phyloP scores from a whole-genome alignment of 176 grass and related monocot genomes.

The Aechmea fasciata region DNA sequence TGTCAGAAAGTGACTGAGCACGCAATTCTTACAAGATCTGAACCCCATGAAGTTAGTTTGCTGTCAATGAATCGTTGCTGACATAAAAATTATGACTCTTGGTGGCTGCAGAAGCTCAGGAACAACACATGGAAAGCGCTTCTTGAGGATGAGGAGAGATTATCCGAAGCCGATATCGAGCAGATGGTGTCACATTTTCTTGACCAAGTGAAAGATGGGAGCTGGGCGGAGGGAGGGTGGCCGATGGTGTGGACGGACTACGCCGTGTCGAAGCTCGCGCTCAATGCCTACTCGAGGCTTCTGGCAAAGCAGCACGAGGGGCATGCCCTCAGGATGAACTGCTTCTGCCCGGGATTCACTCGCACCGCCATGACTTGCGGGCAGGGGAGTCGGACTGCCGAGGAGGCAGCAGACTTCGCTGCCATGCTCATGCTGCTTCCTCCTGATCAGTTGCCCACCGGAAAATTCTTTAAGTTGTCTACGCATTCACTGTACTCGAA shows the following conservation, averaged over 20 bases:
- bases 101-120: constrained; percentile 49
- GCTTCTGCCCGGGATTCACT: constrained; percentile 94
- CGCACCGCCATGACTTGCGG: constrained; percentile 72
- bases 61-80: not conserved
- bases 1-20: too few relatives aligned
- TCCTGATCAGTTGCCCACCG: constrained; percentile 45
- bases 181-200: constrained; percentile 64
- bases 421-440: constrained; percentile 39
- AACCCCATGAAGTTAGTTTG: too few relatives aligned
- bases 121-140: constrained; percentile 24
- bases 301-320: constrained; percentile 51
- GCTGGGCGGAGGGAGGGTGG: constrained; percentile 60
- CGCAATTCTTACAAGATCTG: too few relatives aligned
- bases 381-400: constrained; percentile 47
- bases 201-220: constrained; percentile 54
- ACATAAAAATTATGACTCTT: not conserved
- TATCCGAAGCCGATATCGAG: constrained; percentile 46
- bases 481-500: constrained; percentile 67
- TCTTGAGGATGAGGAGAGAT: constrained; percentile 53
- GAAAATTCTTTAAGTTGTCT: constrained; percentile 64
- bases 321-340: constrained; percentile 48
- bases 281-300: constrained; percentile 75
- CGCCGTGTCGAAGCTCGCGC: constrained; percentile 79
- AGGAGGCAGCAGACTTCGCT: constrained; percentile 52
- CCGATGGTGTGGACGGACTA: constrained; percentile 95